Conservation (phyloP, 208 protist species). For the Lotmaria passim region DNA sequence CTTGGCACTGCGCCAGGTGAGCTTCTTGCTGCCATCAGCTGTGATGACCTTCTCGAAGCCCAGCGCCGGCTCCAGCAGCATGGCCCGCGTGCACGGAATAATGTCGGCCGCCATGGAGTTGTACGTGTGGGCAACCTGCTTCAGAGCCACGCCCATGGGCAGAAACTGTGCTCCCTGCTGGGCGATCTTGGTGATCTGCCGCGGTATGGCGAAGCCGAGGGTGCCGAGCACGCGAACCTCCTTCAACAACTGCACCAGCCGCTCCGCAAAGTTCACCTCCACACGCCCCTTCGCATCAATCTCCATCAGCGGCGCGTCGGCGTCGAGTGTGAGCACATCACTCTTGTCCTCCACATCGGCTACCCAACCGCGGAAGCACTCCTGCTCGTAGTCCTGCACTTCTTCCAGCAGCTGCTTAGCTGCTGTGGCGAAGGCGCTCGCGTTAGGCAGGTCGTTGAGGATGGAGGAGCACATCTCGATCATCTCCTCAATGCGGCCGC, state of each 20-base stretch:
- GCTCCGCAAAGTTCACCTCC: constrained; percentile 90
- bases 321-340: constrained; percentile 75
- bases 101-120: constrained; percentile 92
- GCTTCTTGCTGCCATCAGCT: constrained; percentile 72
- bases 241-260: constrained; percentile 88
- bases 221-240: constrained; percentile 88
- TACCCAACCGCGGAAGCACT: constrained; percentile 84
- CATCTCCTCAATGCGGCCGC: constrained; percentile 79
- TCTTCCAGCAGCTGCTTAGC: constrained; percentile 77
- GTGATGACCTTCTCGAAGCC: constrained; percentile 93
- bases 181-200: constrained; percentile 59
- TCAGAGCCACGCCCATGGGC: constrained; percentile 84
- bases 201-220: constrained; percentile 78
- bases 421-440: constrained; percentile 58
- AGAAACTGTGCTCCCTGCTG: constrained; percentile 87
- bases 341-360: constrained; percentile 77
- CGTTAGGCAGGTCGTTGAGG: constrained; percentile 77
- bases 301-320: constrained; percentile 84
- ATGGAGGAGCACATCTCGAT: constrained; percentile 76
- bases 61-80: constrained; percentile 89
- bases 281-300: constrained; percentile 81
- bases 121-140: constrained; percentile 94
- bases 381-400: constrained; percentile 86
- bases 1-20: constrained; percentile 85
- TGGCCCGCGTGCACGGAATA: constrained; percentile 89